A percentile compares a stretch with the other conserved stretches of the same genome.
Evolutionary conservation across 805 yeast genomes (phyloP).

Genomic region (Millerozyma miso): DNA sequence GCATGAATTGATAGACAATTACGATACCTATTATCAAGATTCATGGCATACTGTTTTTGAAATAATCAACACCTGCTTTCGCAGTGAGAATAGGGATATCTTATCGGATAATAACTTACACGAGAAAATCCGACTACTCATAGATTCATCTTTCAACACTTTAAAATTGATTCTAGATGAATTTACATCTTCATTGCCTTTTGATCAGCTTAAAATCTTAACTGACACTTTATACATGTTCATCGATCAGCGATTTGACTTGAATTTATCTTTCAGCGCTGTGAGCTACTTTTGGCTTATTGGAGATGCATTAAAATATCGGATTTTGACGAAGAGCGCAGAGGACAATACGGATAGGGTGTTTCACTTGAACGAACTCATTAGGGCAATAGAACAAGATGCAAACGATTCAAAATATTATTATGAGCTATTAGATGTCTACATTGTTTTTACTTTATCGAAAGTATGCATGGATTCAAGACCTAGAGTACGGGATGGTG

Average conservation of each 20-base stretch:
- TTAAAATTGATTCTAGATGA: constrained; percentile 83
- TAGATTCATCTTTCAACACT: constrained; percentile 73
- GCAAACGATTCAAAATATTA: constrained; percentile 6
- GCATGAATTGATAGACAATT: constrained; percentile 71
- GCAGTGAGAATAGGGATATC: constrained; percentile 14
- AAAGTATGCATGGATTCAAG: constrained; percentile 61
- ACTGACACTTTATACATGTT: constrained; percentile 72
- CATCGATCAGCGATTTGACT: constrained; percentile 64
- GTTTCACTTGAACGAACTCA: constrained; percentile 3
- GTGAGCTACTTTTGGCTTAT: constrained; percentile 90
- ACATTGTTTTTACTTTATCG: constrained; percentile 59
- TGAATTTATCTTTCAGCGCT: constrained; percentile 87
- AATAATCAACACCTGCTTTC: constrained; percentile 59
- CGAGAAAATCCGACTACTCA: constrained; percentile 49
- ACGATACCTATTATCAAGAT: constrained; percentile 54
- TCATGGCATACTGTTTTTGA: constrained; percentile 74
- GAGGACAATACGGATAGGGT: constrained; percentile 1
- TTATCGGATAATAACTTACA: constrained; percentile 28
- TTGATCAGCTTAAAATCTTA: constrained; percentile 55
- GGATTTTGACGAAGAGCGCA: constrained; percentile 7
- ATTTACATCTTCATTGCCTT: constrained; percentile 69
- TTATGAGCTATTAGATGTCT: constrained; percentile 22
- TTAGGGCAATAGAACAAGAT: constrained; percentile 6
- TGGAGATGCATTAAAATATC: constrained; percentile 58
- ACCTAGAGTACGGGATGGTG: constrained; percentile 82